These are phyloP conservation scores for Massarina eburnea DNA, from an alignment of 2,329 filamentous ascomycete genomes.

Conservation along the genomic window DNA sequence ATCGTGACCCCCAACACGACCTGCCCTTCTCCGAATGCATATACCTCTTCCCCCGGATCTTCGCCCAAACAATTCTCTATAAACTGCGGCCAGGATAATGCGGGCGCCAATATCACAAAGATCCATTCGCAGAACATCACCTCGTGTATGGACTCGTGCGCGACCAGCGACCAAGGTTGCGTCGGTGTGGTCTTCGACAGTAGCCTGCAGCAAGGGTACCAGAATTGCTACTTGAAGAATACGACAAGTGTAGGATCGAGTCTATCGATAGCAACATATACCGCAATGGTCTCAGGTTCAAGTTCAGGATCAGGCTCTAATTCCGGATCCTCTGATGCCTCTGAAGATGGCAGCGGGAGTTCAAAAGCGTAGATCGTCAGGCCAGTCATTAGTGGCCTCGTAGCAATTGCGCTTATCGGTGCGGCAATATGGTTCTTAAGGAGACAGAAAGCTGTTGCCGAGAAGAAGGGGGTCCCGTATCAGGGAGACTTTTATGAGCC, in stretches of 20 bases:
- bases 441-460: neutral
- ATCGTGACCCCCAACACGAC: conserved; percentile 2
- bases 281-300: neutral
- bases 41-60: neutral
- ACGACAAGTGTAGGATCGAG: conserved; percentile 1
- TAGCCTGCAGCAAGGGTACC: conserved; percentile 3
- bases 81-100: conserved; percentile 8
- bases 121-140: conserved; percentile 7
- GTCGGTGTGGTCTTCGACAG: conserved; percentile 8
- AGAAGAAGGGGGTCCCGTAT: too few species aligned
- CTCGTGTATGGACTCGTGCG: conserved; percentile 8
- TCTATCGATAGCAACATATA: neutral
- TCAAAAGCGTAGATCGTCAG: conserved; percentile 13
- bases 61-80: conserved; percentile 3
- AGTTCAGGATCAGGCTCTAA: neutral
- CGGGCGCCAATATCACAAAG: conserved; percentile 5
- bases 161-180: conserved; percentile 4
- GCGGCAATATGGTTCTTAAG: conserved; percentile 3
- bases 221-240: conserved; percentile 12
- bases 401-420: conserved; percentile 4
- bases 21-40: neutral
- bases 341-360: too few species aligned
- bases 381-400: conserved; percentile 6
- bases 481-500: too few species aligned
- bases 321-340: neutral